phyloP scores from a whole-genome alignment of 2,329 filamentous ascomycete species.

The Cercospora nicotianae region DNA sequence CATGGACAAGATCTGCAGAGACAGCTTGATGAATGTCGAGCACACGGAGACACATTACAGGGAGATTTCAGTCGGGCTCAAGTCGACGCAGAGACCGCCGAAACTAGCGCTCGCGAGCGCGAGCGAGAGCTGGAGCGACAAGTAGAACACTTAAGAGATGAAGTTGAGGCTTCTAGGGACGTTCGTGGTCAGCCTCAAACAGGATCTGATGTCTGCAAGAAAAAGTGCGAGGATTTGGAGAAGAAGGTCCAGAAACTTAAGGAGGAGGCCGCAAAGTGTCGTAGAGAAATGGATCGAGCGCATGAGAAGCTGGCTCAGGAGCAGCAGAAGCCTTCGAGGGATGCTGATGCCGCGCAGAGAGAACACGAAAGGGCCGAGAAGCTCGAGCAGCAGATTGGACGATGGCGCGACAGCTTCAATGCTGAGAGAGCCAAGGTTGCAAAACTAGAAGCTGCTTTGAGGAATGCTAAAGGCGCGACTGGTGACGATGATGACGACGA shows the following conservation, averaged over 20 bases:
- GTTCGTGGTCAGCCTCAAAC: background rate
- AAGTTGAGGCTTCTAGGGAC: background rate
- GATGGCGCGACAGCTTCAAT: background rate
- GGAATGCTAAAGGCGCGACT: background rate
- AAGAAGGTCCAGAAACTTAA: background rate
- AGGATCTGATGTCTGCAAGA: background rate
- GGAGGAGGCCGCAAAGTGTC: background rate
- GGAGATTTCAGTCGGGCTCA: too few species aligned
- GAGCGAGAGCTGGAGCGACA: background rate
- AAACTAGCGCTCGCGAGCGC: too few species aligned
- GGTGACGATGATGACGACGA: background rate
- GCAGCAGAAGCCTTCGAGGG: background rate
- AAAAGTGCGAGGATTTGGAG: background rate
- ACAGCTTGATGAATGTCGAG: background rate
- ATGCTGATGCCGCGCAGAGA: background rate
- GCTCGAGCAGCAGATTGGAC: background rate
- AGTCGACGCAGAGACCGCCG: too few species aligned
- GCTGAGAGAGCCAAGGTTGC: background rate
- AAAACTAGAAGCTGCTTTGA: background rate
- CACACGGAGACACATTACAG: background rate
- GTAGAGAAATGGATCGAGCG: background rate
- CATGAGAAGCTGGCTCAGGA: background rate
- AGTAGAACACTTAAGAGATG: background rate
- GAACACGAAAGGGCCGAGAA: background rate
- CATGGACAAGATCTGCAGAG: background rate